Evolutionary conservation across 768 basidiomycete genomes (phyloP).

Genomic region (Agaricus sinodeliciosus): DNA sequence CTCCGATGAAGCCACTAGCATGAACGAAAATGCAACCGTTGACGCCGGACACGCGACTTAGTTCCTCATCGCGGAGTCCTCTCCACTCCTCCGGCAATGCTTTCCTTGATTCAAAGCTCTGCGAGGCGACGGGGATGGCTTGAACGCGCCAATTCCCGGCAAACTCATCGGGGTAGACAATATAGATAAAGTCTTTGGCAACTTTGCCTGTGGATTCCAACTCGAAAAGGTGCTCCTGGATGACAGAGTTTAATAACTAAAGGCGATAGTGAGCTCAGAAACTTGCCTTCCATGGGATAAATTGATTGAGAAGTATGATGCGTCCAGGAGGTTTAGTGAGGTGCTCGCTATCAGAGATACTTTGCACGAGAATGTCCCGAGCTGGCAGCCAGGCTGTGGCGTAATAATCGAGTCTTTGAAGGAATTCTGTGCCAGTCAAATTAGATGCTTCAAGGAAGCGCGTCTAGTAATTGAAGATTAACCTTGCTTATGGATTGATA

Average conservation of each 20-base stretch:
- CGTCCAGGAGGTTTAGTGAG: slow-evolving; percentile 64
- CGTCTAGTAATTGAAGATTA: slow-evolving; percentile 33
- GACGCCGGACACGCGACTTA: slow-evolving; percentile 70
- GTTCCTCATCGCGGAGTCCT: slow-evolving; percentile 78
- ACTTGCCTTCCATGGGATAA: slow-evolving; percentile 82
- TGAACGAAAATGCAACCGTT: slow-evolving; percentile 88
- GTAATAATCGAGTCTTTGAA: slow-evolving; percentile 73
- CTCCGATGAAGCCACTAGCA: slow-evolving; percentile 95
- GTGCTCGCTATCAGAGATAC: slow-evolving; percentile 49
- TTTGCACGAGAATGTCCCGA: slow-evolving; percentile 62
- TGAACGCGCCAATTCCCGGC: slow-evolving; percentile 83
- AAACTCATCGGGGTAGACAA: slow-evolving; percentile 85
- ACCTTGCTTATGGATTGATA: background rate
- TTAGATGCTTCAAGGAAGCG: slow-evolving; percentile 75
- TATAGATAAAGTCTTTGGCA: slow-evolving; percentile 55
- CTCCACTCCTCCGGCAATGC: slow-evolving; percentile 92
- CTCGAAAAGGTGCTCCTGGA: slow-evolving; percentile 79
- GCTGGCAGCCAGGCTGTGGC: slow-evolving; percentile 91
- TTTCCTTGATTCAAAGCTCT: slow-evolving; percentile 88
- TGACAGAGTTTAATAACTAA: background rate
- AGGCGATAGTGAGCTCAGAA: background rate
- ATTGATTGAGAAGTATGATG: slow-evolving; percentile 75
- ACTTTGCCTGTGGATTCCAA: slow-evolving; percentile 54
- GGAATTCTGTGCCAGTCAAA: slow-evolving; percentile 82
- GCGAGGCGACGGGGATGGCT: slow-evolving; percentile 76